phyloP scores from a whole-genome alignment of 2,329 filamentous ascomycete genomes.

The Helicocarpus griseus region DNA sequence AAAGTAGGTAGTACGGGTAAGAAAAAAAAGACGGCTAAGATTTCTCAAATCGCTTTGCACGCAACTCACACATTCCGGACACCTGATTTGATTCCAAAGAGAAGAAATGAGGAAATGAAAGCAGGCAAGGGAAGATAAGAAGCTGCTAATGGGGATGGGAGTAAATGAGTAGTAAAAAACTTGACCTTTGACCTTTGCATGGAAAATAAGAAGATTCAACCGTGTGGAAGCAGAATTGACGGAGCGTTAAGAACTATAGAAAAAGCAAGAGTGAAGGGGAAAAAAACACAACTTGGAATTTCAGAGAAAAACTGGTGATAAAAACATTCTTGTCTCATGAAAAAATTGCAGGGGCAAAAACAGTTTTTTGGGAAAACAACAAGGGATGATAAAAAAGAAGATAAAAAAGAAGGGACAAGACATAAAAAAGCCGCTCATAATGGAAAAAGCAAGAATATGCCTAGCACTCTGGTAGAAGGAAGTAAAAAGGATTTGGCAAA shows the following conservation, averaged over 20 bases:
- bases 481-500: constrained; percentile 14
- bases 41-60: no score
- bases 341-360: background rate
- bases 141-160: no score
- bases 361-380: constrained; percentile 7
- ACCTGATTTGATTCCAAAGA: no score
- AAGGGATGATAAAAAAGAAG: background rate
- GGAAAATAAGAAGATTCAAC: background rate
- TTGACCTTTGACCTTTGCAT: no score
- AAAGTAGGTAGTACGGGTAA: no score
- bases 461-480: background rate
- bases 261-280: constrained; percentile 5
- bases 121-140: no score
- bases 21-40: no score
- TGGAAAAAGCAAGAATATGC: background rate
- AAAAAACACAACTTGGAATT: constrained; percentile 6
- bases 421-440: constrained; percentile 2
- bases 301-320: background rate
- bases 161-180: no score
- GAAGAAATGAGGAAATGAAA: no score
- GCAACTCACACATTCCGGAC: no score
- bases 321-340: background rate
- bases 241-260: background rate
- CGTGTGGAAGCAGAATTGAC: background rate
- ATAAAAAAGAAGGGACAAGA: background rate